Evolutionary conservation across 106 monocot species (phyloP), one percentile per base, ranked within the genome.

Genomic region (Chionographis japonica): DNA sequence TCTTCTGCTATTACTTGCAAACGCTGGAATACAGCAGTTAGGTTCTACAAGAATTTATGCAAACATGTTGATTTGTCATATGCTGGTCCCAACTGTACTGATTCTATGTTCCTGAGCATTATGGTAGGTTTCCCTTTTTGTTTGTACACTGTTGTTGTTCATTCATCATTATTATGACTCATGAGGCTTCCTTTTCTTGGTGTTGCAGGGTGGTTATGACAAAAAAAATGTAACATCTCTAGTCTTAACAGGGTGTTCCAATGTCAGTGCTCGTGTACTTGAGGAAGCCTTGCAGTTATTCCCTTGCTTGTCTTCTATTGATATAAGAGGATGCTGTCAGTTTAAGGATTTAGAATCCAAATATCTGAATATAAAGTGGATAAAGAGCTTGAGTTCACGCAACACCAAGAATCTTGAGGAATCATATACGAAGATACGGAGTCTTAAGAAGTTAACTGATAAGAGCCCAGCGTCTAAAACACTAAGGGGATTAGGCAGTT

Each of bases 1-100:
- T 81, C 81, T 58, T 80, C 90, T 83, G 82, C 90, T 71, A 75
- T 77, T 81, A 85, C 93, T 56, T 99, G 98, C 75, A 93, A 84
- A 64, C 76, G 74, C 27, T 99, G 98, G 98, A 90, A 87, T 57
- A 27, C 70, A 27, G 90, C 85, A 39, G 82, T 81, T 1, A 60
- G 78, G 58, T 77, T 83, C 42, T 99, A 99, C 79, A 93, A 72
- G 64, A 77, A 57, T 58, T 73, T 93, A 51, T 90, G 81, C 71
- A 81, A 72, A 52, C 76, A 77, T 64, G 78, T 88, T 66, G 90
- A 99, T 88, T 71, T 99, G 37, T 99, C 98, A 63, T 58, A 76
- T 69, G 68, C 63, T 69, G 93, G 98, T 56, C 72, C 81, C 14
- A 77, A 53, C 62, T 99, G 86, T 55, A 85, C 83, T 36, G 93